Base-by-base conservation (phyloP, 371 early-diverging fungal species). In the Mucor racemosus region DNA sequence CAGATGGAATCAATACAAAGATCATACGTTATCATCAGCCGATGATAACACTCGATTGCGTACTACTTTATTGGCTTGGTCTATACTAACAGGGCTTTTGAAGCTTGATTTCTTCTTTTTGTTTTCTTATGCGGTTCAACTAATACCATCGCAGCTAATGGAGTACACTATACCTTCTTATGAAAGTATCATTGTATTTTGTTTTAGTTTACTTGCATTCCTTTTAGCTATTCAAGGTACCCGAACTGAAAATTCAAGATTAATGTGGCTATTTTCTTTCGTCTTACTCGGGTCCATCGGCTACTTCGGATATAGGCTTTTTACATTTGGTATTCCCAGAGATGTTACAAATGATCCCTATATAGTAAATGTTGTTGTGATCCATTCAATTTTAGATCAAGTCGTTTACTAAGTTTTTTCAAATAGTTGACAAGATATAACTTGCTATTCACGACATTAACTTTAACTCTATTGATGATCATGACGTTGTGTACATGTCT, bases 31-130 rank as follows among this genome's bases (percentile, higher is more conserved):
- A 4, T 4, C 26, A 10, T 8, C 13, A 13, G 9, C 19, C 10
- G 26, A 26, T 50, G 44, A 35, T 8, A 34, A 41, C 7, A 8
- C 33, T 3, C 44, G 19, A 8, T 17, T 62, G 7, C 62, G 54
- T 11, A 63, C 64, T n/a, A 38, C 64, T 1, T 5, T 64, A 17
- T 54, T 73, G 8, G 50, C 67, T n/a, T 64, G 65, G 58, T 15
- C 64, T 0, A 55, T 62, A 14, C 56, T 76, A 26, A 53, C 62
- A 4, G 64, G 71, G 0, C 33, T 73, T 4, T 34, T 73, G 8
- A 71, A 74, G 9, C 40, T 76, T 21, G 71, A 71, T 40, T 46
- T 73, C n/a, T 76, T 68, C 39, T 76, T 71, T 50, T 11, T 65
- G 0, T 66, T 66, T 55, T 46, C 67, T 0, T 74, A 68, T 41